phyloP scores from a whole-genome alignment of 2,329 filamentous ascomycete species.

The Colletotrichum tamarilloi region DNA sequence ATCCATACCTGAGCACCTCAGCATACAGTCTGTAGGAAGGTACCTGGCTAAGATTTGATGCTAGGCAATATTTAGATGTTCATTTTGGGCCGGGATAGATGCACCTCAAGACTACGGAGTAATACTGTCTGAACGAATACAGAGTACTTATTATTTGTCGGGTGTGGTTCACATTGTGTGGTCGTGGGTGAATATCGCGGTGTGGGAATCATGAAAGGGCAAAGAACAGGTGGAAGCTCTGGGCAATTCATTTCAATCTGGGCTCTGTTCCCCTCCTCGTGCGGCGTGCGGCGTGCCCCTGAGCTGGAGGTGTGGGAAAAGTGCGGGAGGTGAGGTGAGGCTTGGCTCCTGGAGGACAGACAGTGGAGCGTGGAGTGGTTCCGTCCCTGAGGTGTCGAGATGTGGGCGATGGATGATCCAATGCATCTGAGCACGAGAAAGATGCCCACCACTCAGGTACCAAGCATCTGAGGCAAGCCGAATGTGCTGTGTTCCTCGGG shows the following conservation, averaged over 20 bases:
- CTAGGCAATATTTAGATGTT: background rate
- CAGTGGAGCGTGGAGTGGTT: background rate
- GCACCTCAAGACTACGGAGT: background rate
- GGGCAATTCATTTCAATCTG: background rate
- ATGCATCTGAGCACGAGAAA: background rate
- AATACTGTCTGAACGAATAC: background rate
- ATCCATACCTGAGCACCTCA: no score
- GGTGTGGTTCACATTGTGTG: background rate
- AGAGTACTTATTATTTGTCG: background rate
- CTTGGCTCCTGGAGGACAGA: background rate
- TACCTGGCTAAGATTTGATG: background rate
- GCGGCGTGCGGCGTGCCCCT: background rate
- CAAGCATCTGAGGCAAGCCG: background rate
- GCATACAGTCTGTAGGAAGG: background rate
- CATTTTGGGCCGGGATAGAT: background rate
- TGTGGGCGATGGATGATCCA: slow-evolving; percentile 5
- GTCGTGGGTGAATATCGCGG: background rate
- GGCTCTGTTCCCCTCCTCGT: background rate
- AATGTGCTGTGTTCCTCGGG: background rate
- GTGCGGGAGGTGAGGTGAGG: background rate
- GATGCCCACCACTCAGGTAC: slow-evolving; percentile 35
- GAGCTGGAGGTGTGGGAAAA: background rate
- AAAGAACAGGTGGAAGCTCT: background rate
- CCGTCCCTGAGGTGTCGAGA: slow-evolving; percentile 1
- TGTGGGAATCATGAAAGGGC: background rate